phyloP scores from a whole-genome alignment of 2,329 filamentous ascomycete genomes.

The Paecilomyces sp. region DNA sequence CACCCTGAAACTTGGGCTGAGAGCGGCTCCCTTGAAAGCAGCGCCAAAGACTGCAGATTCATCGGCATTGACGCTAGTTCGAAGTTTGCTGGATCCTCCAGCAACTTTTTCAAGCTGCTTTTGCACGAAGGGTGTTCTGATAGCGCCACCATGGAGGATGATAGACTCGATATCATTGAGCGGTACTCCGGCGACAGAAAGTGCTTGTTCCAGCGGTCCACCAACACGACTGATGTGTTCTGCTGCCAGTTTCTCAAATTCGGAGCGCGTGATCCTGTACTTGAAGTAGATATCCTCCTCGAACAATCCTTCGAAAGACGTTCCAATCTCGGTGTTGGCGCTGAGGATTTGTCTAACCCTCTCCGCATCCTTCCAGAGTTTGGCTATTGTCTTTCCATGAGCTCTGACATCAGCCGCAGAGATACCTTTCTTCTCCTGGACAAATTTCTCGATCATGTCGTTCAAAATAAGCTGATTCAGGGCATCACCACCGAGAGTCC shows the following conservation, averaged over 20 bases:
- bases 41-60: conserved; percentile 95
- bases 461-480: conserved; percentile 84
- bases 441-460: conserved; percentile 77
- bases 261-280: conserved; percentile 73
- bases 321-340: conserved; percentile 75
- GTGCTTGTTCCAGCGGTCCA: conserved; percentile 63
- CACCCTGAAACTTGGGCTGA: conserved; percentile 93
- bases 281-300: conserved; percentile 90
- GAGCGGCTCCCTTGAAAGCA: conserved; percentile 82
- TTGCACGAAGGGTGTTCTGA: conserved; percentile 90
- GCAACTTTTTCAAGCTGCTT: conserved; percentile 72
- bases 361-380: conserved; percentile 89
- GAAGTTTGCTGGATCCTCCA: conserved; percentile 69
- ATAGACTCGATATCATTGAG: conserved; percentile 76
- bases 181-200: conserved; percentile 65
- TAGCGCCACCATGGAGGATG: conserved; percentile 85
- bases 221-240: conserved; percentile 62
- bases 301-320: conserved; percentile 74
- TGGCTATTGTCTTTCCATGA: conserved; percentile 79
- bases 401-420: conserved; percentile 44
- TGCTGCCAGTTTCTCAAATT: conserved; percentile 73
- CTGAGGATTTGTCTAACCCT: conserved; percentile 82
- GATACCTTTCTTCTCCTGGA: conserved; percentile 54
- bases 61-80: conserved; percentile 92
- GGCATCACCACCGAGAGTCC: conserved; percentile 78